These are phyloP conservation scores for Colletotrichum coccodes DNA, from an alignment of 2,329 filamentous ascomycete species.

Conservation along the genomic window DNA sequence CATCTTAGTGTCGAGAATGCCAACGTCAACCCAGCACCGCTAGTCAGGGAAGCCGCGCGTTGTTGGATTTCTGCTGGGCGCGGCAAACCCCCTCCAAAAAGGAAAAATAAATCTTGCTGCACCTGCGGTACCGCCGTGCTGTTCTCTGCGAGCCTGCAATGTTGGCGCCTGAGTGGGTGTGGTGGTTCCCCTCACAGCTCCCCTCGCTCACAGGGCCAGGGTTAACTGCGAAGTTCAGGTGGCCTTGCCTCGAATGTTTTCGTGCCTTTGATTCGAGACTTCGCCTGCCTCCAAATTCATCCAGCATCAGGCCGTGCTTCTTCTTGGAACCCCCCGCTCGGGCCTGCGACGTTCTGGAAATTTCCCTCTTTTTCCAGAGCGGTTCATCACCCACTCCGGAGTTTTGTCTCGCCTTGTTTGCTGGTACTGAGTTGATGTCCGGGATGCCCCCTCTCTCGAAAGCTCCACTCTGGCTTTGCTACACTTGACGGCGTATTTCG, in stretches of 20 bases:
- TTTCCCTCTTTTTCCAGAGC: background rate
- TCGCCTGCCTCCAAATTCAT: background rate
- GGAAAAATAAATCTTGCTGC: conserved; percentile 12
- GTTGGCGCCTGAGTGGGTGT: background rate
- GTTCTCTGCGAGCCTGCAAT: background rate
- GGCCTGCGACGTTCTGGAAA: background rate
- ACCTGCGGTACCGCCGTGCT: background rate
- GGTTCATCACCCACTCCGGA: background rate
- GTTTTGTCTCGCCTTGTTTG: background rate
- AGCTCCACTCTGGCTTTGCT: background rate
- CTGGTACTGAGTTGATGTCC: background rate
- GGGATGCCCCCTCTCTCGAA: background rate
- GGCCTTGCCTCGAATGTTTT: conserved; percentile 14
- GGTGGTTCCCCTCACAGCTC: conserved; percentile 1
- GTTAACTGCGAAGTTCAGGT: conserved; percentile 30
- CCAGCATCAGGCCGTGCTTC: background rate
- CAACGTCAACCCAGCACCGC: background rate
- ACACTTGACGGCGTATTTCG: too few species aligned
- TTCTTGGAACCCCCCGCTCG: background rate
- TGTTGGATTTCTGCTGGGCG: background rate
- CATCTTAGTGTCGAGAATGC: background rate
- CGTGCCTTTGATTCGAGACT: background rate
- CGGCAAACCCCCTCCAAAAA: background rate
- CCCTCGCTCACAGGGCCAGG: conserved; percentile 18
- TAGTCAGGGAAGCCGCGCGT: background rate